Evolutionary conservation across 139 green algal species (phyloP).

Genomic region (Chlamydomonas sphaeroides): DNA sequence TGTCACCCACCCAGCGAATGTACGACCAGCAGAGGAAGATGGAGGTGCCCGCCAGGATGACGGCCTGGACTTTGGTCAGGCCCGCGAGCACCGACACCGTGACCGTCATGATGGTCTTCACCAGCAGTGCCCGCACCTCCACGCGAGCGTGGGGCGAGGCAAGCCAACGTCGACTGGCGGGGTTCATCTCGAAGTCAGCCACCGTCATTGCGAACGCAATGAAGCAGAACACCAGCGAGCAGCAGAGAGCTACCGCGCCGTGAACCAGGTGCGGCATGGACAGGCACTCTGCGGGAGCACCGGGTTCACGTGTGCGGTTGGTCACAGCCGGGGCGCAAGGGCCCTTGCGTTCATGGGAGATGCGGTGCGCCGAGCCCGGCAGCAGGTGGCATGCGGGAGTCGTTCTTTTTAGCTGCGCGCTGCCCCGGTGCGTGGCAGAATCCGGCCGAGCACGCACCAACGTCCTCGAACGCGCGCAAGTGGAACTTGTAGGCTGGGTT

Average conservation of each 20-base stretch:
- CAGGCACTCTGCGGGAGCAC: constrained; percentile 60
- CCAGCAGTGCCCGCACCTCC: constrained; percentile 39
- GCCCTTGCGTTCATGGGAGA: no score
- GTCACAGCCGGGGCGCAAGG: no score
- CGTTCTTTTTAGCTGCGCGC: no score
- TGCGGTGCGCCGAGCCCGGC: background rate
- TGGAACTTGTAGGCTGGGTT: background rate
- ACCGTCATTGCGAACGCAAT: constrained; percentile 51
- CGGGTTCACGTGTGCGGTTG: no score
- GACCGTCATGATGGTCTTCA: constrained; percentile 42
- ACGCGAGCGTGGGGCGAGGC: constrained; percentile 38
- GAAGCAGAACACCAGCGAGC: constrained; percentile 33
- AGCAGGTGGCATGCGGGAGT: background rate
- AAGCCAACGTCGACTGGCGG: constrained; percentile 40
- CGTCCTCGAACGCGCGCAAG: constrained; percentile 24
- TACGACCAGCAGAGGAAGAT: constrained; percentile 51
- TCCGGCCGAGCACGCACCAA: constrained; percentile 23
- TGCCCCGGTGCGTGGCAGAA: no score
- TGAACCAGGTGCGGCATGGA: constrained; percentile 55
- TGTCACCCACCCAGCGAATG: constrained; percentile 38
- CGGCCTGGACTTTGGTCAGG: constrained; percentile 38
- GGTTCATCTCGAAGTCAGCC: constrained; percentile 59
- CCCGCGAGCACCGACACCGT: constrained; percentile 40
- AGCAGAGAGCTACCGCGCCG: constrained; percentile 34
- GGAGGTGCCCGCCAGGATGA: constrained; percentile 27